A percentile compares a stretch with the other conserved stretches of the same genome.
phyloP scores from a whole-genome alignment of 164 flowering plant species.

The Magnolia sinica region DNA sequence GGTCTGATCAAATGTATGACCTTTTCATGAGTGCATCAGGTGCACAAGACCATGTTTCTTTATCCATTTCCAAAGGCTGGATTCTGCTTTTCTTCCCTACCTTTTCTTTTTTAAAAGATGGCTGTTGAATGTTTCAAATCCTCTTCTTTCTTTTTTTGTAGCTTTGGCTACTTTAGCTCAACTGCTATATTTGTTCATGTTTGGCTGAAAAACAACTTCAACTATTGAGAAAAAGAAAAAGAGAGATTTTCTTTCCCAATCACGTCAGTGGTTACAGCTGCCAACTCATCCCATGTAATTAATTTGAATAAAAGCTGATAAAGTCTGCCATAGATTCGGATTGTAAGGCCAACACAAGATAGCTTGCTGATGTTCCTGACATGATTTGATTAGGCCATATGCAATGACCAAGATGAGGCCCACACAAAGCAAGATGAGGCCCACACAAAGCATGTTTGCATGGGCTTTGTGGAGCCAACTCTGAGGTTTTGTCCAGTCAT shows the following conservation, averaged over 20 bases:
- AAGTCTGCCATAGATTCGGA: no score
- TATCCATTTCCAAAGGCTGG: not conserved
- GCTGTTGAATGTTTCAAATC: not conserved
- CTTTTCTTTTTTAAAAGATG: constrained; percentile 11
- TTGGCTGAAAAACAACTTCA: not conserved
- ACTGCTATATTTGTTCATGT: not conserved
- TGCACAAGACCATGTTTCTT: not conserved
- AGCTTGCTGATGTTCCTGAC: no score
- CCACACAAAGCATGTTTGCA: no score
- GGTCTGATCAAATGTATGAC: no score
- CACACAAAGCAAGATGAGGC: no score
- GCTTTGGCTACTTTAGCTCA: not conserved
- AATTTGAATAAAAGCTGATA: not conserved
- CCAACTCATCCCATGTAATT: constrained; percentile 1
- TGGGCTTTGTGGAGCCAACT: no score
- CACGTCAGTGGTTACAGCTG: constrained; percentile 16
- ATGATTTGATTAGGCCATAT: no score
- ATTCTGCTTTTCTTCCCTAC: not conserved
- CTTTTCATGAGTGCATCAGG: no score
- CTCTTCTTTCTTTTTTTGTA: not conserved
- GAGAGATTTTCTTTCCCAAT: not conserved
- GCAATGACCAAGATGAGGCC: no score
- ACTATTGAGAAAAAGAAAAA: not conserved
- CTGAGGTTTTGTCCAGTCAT: no score
- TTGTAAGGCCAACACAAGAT: no score